A percentile compares a stretch with the other conserved stretches of the same genome.
Evolutionary conservation across 2,329 filamentous ascomycete genomes (phyloP).

Genomic region (Trichoderma aggressivum): DNA sequence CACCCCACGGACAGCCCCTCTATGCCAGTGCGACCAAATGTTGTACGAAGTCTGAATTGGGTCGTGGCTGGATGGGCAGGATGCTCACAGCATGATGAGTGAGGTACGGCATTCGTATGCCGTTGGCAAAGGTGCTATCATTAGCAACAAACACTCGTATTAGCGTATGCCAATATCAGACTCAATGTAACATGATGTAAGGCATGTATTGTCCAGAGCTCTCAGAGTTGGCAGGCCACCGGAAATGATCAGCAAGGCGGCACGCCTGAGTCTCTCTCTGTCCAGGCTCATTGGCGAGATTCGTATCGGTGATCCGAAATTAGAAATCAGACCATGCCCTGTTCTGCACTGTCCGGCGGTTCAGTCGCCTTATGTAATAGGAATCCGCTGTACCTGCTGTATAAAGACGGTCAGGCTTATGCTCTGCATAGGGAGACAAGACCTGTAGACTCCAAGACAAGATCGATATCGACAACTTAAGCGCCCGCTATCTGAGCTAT

Average conservation of each 20-base stretch:
- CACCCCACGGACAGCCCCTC: neutral
- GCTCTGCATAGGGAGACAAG: constrained; percentile 7
- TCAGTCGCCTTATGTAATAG: neutral
- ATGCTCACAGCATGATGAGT: neutral
- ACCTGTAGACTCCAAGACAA: neutral
- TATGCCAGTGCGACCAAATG: neutral
- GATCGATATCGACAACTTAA: neutral
- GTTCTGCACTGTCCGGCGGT: neutral
- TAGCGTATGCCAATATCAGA: neutral
- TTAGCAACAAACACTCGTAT: neutral
- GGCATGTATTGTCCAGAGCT: neutral
- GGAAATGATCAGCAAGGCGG: constrained; percentile 9
- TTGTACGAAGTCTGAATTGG: neutral
- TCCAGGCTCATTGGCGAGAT: constrained; percentile 9
- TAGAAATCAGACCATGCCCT: constrained; percentile 9
- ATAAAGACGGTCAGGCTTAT: neutral
- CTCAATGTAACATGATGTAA: neutral
- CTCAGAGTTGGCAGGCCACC: neutral
- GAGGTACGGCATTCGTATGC: neutral
- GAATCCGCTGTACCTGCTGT: neutral
- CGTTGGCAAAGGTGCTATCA: neutral
- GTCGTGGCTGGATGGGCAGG: neutral
- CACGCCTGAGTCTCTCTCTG: neutral
- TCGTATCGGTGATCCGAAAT: constrained; percentile 16
- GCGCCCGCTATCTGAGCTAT: constrained; percentile 2